Base-by-base conservation (phyloP, 805 yeast genomes). In the Yarrowia osloensis region DNA sequence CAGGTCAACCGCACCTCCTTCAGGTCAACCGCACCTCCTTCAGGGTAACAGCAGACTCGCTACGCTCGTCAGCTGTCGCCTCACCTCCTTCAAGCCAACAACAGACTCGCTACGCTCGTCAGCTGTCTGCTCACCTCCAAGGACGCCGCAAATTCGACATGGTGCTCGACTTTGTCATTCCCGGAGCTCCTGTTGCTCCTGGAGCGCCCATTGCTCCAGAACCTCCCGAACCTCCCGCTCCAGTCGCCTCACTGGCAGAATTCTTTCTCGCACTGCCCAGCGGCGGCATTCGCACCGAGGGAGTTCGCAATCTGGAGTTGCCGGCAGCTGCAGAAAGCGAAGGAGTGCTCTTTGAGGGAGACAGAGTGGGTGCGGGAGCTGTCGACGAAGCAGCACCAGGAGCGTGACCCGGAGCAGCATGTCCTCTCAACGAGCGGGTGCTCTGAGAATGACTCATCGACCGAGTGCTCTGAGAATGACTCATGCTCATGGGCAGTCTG, bases 301-400 rank as follows among this genome's bases (percentile, higher is more conserved):
- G 63, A 13, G 49, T 33, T 19, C 63, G 47, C 28, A 40, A 19
- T 21, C 63, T 26, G 37, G 63, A 39, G 49, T 19, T 39, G 47
- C 49, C 47, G 8, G 63, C 63, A 28, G 49, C 63, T 19, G 37
- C 47, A 57, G 63, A 39, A 28, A 57, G 49, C 17, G 39, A 57
- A 26, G 63, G 63, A 26, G 49, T 29, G 39, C 55, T 49, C n/a
- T 49, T 46, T 8, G 50, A 46, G 19, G 55, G 37, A 7, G 55
- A 49, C 2, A 49, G 37, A 7, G 37, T 49, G n/a, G 62, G 13
- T 37, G 35, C 12, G 1, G 62, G 7, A 2, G 47, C 6, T 19
- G 46, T 21, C 1, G 24, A 9, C 1, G 46, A 2, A 11, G 17
- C 15, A 40, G 46, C 9, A 28, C 31, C 31, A n/a, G n/a, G n/a